Conservation (phyloP, 2,329 filamentous ascomycete genomes). For the Claviceps maximensis region DNA sequence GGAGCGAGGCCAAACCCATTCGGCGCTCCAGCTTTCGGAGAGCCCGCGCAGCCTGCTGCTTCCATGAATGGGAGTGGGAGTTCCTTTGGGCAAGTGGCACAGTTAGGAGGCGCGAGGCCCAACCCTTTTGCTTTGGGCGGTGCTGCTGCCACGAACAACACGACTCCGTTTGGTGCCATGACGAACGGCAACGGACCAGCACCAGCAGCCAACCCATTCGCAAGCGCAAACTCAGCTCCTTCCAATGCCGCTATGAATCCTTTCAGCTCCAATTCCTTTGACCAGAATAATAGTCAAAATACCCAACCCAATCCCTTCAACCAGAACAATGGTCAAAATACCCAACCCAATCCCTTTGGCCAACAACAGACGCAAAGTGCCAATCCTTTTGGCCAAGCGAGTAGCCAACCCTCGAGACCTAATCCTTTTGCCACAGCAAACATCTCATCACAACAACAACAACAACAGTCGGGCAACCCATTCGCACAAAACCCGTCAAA, state of each 20-base stretch:
- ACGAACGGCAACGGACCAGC: conserved; percentile 10
- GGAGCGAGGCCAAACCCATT: conserved; percentile 23
- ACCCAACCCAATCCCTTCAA: conserved; percentile 11
- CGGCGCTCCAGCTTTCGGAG: conserved; percentile 20
- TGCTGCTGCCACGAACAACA: not conserved
- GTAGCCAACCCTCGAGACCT: conserved; percentile 2
- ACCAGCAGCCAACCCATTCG: conserved; percentile 15
- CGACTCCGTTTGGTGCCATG: conserved; percentile 14
- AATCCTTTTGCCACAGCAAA: conserved; percentile 16
- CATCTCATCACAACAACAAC: conserved; percentile 6
- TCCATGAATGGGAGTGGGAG: not conserved
- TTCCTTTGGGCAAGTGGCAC: conserved; percentile 22
- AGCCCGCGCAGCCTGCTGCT: conserved; percentile 17
- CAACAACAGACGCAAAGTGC: not conserved
- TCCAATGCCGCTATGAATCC: conserved; percentile 12
- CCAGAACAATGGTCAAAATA: not conserved
- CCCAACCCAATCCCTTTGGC: conserved; percentile 11
- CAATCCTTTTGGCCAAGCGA: conserved; percentile 13
- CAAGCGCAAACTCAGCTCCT: not conserved
- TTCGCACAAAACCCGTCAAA: conserved; percentile 8
- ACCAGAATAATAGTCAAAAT: not conserved
- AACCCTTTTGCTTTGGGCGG: conserved; percentile 22
- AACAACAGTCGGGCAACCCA: conserved; percentile 12
- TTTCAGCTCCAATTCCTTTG: conserved; percentile 11
- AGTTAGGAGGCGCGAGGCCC: conserved; percentile 24